phyloP scores from a whole-genome alignment of 371 early-diverging fungal species.

The Nematocida ironsii region DNA sequence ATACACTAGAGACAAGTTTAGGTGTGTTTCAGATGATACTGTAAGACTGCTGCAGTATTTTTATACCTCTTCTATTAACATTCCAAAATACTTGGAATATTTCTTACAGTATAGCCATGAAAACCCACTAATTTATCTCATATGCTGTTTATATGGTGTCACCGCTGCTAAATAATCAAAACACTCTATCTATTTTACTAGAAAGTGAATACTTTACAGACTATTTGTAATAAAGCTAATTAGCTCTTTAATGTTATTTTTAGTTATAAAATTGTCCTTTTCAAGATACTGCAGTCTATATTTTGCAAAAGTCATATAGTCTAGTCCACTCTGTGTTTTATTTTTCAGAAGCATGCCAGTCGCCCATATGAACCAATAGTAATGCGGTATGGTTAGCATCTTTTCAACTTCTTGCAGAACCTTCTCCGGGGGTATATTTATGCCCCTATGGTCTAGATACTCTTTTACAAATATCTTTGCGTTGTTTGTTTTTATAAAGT shows the following conservation, averaged over 20 bases:
- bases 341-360: not conserved
- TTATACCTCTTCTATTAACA: no score
- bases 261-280: not conserved
- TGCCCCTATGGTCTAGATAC: conserved; percentile 10
- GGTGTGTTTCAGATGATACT: no score
- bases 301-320: conserved; percentile 1
- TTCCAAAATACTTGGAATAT: no score
- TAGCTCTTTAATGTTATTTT: conserved; percentile 3
- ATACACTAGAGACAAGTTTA: no score
- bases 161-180: not conserved
- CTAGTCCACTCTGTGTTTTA: not conserved
- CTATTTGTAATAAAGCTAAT: not conserved
- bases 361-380: conserved; percentile 48
- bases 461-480: conserved; percentile 14
- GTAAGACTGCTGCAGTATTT: no score
- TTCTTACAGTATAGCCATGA: no score
- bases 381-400: not conserved
- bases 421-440: not conserved
- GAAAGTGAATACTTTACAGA: not conserved
- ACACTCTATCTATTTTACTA: not conserved
- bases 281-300: conserved; percentile 1
- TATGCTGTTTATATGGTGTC: no score
- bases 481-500: not conserved
- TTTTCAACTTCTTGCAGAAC: conserved; percentile 22
- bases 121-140: no score